Evolutionary conservation across 1,139 yeast species (phyloP), one percentile per base, ranked within the genome.

Genomic region (Petasospora fabianii): DNA sequence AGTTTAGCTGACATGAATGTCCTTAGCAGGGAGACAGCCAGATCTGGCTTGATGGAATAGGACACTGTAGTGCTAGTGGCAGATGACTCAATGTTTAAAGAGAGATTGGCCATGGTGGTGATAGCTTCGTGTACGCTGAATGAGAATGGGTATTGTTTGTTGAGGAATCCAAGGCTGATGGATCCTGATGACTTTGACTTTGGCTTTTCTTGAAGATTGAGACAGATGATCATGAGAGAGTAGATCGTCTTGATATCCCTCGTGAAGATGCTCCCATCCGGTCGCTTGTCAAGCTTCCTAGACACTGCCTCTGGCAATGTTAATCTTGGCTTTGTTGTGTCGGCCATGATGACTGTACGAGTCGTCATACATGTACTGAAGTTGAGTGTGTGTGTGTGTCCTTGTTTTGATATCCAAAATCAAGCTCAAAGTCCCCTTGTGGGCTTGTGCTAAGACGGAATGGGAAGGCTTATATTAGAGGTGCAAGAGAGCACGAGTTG

Each of bases 1-100:
- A 88, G 62, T 44, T 78, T 80, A 0, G 94, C 85, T 1, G 66
- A 66, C 66, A 78, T 77, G 55, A 85, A 86, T 18, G 68, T 62
- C 24, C 63, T 64, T 10, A 88, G 49, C 16, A 85, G 59, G 1
- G 68, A 62, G 8, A 54, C 43, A 0, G 87, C 86, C 30, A 79
- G 60, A 6, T 71, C 74, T 0, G 67, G 60, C 38, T 71, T 74
- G 27, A 87, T 75, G 13, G 68, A 63, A 54, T 84, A 85, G 0
- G 80, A 71, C 6, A 84, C 71, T 3, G 75, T 69, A 5, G 87
- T 76, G 5, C 73, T 67, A 0, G 85, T 71, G n/a, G 66, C 57
- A 6, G 69, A 59, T 46, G 69, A 64, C 28, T 73, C 75, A 4
- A 80, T 65, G 28, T 67, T 61, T 7, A 82, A 58, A 9, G 68